phyloP scores from a whole-genome alignment of 228 moss, liverwort and hornwort genomes.

The Sphagnum fallax region DNA sequence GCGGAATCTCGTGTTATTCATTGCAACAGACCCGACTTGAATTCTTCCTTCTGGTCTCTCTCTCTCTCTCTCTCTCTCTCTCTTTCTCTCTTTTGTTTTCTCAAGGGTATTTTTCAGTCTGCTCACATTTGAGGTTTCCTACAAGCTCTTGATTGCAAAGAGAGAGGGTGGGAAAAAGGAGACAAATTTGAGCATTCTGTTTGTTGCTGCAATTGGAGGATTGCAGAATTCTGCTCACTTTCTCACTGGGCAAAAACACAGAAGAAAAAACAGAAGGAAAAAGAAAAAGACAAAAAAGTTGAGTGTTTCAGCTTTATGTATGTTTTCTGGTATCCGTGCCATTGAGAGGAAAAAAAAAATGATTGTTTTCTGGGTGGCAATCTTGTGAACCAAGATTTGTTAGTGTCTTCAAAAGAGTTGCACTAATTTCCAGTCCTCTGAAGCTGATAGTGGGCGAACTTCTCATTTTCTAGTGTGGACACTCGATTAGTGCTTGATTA shows the following conservation, averaged over 20 bases:
- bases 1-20: neutral
- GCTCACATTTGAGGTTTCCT: neutral
- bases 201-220: neutral
- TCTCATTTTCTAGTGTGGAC: too few relatives aligned
- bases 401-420: too few relatives aligned
- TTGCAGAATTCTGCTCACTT: neutral
- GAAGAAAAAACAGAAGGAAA: too few relatives aligned
- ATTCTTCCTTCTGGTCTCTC: neutral
- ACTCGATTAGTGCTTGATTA: neutral
- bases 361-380: neutral
- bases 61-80: neutral
- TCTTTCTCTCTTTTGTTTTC: neutral
- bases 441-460: too few relatives aligned
- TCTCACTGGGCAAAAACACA: too few relatives aligned
- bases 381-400: neutral
- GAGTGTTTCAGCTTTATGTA: neutral
- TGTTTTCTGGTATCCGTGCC: neutral
- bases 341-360: neutral
- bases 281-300: neutral
- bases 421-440: too few relatives aligned
- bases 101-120: neutral
- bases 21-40: slow-evolving; percentile 8
- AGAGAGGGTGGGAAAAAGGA: neutral
- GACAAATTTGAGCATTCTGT: neutral
- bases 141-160: neutral